Evolutionary conservation across 2,329 filamentous ascomycete genomes (phyloP).

Genomic region (Trichophyton benhamiae): DNA sequence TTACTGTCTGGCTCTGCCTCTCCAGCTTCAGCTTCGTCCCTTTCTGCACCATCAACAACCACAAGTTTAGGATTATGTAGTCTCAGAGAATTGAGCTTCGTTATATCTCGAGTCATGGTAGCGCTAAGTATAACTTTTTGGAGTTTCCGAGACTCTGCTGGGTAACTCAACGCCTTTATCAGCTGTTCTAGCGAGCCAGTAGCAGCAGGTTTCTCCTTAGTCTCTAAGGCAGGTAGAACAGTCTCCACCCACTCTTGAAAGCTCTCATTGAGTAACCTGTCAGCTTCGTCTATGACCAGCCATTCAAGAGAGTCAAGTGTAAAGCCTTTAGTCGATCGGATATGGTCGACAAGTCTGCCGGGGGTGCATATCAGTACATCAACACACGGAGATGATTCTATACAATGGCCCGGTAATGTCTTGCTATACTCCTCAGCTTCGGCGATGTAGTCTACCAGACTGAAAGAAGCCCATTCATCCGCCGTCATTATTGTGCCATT

Average conservation of each 20-base stretch:
- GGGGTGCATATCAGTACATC: slow-evolving; percentile 88
- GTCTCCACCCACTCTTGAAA: slow-evolving; percentile 82
- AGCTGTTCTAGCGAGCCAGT: slow-evolving; percentile 32
- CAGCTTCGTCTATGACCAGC: slow-evolving; percentile 88
- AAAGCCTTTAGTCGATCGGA: slow-evolving; percentile 74
- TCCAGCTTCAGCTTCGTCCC: slow-evolving; percentile 12
- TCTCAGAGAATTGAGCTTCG: slow-evolving; percentile 61
- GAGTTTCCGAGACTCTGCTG: slow-evolving; percentile 35
- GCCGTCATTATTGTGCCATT: slow-evolving; percentile 30
- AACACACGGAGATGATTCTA: slow-evolving; percentile 57
- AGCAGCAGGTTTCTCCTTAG: slow-evolving; percentile 39
- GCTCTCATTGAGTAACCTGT: slow-evolving; percentile 78
- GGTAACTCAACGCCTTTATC: slow-evolving; percentile 26
- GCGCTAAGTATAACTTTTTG: slow-evolving; percentile 81
- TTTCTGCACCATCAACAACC: slow-evolving; percentile 50
- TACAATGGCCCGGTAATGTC: slow-evolving; percentile 48
- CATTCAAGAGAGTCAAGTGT: slow-evolving; percentile 65
- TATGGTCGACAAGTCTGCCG: slow-evolving; percentile 80
- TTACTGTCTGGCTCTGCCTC: slow-evolving; percentile 8
- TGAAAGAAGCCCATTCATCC: slow-evolving; percentile 38
- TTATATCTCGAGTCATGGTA: slow-evolving; percentile 79
- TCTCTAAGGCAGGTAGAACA: slow-evolving; percentile 49
- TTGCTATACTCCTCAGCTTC: slow-evolving; percentile 29
- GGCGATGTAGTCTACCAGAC: slow-evolving; percentile 34
- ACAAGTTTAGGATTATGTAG: slow-evolving; percentile 64